These are phyloP conservation scores for Lichtheimia hyalospora DNA, from an alignment of 371 early-diverging fungal genomes.

Conservation along the genomic window DNA sequence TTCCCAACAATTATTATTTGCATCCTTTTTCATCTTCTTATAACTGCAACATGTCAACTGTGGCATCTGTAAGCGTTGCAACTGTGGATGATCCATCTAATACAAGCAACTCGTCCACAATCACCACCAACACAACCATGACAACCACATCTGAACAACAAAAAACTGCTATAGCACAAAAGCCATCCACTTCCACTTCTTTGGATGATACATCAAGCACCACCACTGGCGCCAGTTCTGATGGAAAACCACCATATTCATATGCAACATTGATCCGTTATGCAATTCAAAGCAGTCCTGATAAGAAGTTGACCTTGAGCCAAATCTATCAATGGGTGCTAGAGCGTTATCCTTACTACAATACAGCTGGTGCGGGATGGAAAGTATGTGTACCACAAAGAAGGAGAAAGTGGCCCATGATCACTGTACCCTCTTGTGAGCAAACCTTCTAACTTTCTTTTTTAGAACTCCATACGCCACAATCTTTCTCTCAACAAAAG, in stretches of 20 bases:
- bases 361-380: constrained; percentile 74
- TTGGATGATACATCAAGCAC: not conserved
- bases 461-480: constrained; percentile 96
- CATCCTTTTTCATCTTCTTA: too few species aligned
- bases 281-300: constrained; percentile 74
- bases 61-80: too few species aligned
- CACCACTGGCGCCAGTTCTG: not conserved
- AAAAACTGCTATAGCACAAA: not conserved
- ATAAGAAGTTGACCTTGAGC: constrained; percentile 74
- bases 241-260: constrained; percentile 75
- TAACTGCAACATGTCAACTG: too few species aligned
- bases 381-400: constrained; percentile 48
- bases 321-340: constrained; percentile 89
- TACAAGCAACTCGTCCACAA: not conserved
- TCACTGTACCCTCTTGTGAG: not conserved
- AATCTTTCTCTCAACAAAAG: constrained; percentile 95
- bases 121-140: not conserved
- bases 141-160: not conserved
- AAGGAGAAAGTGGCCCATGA: not conserved
- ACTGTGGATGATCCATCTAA: not conserved
- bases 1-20: too few species aligned
- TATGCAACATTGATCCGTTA: constrained; percentile 86
- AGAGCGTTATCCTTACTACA: constrained; percentile 73
- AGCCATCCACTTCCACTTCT: not conserved
- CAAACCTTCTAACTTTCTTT: not conserved